Conservation (phyloP, 2,329 filamentous ascomycete species). For the Aurifilum marmelostoma region DNA sequence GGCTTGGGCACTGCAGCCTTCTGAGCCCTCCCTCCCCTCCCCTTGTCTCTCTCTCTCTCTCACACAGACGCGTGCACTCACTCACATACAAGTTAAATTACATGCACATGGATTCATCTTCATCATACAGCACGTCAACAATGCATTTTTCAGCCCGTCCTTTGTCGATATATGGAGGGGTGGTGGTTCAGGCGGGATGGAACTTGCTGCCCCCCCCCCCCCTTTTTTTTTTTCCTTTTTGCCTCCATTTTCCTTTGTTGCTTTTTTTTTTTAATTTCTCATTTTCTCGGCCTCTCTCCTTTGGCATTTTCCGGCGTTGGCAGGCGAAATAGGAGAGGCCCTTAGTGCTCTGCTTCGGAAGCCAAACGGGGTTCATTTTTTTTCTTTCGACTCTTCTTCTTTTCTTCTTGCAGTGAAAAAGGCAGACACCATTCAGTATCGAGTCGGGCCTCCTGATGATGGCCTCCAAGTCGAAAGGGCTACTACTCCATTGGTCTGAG, state of each 20-base stretch:
- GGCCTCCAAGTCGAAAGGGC: neutral
- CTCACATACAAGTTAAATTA: neutral
- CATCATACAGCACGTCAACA: slow-evolving; percentile 11
- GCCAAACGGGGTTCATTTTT: neutral
- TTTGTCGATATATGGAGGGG: slow-evolving; percentile 13
- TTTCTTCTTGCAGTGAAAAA: neutral
- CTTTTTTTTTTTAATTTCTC: neutral
- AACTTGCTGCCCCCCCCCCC: too few relatives aligned
- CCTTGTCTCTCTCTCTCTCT: too few relatives aligned
- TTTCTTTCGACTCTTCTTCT: neutral
- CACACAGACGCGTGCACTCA: too few relatives aligned
- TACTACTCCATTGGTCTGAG: neutral
- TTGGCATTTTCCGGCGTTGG: slow-evolving; percentile 30
- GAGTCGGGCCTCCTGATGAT: neutral
- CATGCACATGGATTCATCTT: slow-evolving; percentile 20
- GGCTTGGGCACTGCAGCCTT: slow-evolving; percentile 84
- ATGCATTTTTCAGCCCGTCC: slow-evolving; percentile 10
- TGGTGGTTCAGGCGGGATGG: slow-evolving; percentile 10
- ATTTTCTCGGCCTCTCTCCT: neutral
- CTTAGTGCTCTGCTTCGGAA: slow-evolving; percentile 17
- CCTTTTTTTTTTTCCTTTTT: too few relatives aligned
- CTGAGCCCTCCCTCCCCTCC: slow-evolving; percentile 49
- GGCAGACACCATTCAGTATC: neutral
- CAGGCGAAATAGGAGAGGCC: slow-evolving; percentile 23
- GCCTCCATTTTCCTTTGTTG: neutral